phyloP scores from a whole-genome alignment of 2,329 filamentous ascomycete genomes.

The Apiospora kogelbergensis region DNA sequence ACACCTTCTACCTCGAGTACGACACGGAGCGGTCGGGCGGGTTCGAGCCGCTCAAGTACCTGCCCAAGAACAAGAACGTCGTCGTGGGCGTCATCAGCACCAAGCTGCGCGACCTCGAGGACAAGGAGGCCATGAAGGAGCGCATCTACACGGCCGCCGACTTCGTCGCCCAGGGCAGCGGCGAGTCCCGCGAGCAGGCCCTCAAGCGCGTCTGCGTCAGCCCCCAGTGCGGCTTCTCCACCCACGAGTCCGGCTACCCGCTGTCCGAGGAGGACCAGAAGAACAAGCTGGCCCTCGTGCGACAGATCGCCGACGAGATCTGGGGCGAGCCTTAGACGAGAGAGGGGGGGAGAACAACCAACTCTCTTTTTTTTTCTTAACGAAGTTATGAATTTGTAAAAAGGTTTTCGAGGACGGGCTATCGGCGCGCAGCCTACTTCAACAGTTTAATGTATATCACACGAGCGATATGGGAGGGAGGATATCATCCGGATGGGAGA shows the following conservation, averaged over 20 bases:
- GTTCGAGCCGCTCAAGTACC: constrained; percentile 62
- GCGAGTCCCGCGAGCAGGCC: constrained; percentile 64
- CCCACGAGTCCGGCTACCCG: constrained; percentile 71
- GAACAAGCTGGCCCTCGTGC: constrained; percentile 69
- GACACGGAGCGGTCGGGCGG: constrained; percentile 65
- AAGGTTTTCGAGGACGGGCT: background rate
- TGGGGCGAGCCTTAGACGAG: constrained; percentile 54
- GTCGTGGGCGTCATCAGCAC: constrained; percentile 65
- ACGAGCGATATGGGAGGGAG: background rate
- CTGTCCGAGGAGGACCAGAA: constrained; percentile 70
- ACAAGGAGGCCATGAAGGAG: constrained; percentile 62
- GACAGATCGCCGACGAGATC: constrained; percentile 70
- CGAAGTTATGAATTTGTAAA: constrained; percentile 4
- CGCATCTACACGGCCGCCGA: constrained; percentile 62
- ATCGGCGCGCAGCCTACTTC: constrained; percentile 1
- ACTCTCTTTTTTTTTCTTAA: background rate
- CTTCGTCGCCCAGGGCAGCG: constrained; percentile 67
- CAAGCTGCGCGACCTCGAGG: constrained; percentile 61
- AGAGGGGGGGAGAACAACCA: background rate
- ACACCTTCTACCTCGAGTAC: constrained; percentile 71
- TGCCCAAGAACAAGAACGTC: constrained; percentile 62
- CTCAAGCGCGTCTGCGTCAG: constrained; percentile 67
- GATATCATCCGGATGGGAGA: background rate
- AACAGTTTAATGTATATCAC: constrained; percentile 7
- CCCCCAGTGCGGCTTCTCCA: constrained; percentile 74